A percentile compares a stretch with the other conserved stretches of the same genome.
phyloP scores from a whole-genome alignment of 2,329 filamentous ascomycete species.

The Venturia carpophila region DNA sequence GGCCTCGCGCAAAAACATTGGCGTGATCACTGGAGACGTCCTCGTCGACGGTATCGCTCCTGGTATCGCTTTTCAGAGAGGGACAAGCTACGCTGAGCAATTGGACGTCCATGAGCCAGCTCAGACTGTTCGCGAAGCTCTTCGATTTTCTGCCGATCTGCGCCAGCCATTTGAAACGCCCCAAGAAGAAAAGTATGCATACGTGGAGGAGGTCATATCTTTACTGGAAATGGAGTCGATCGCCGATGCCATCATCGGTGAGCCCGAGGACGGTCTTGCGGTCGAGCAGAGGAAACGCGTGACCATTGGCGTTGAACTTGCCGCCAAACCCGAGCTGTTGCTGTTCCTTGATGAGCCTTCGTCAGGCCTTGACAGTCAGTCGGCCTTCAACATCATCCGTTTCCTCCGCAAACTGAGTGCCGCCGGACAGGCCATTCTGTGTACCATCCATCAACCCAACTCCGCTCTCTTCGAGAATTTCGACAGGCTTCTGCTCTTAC shows the following conservation, averaged over 20 bases:
- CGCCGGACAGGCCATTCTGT: conserved; percentile 81
- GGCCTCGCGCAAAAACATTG: conserved; percentile 56
- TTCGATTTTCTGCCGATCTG: conserved; percentile 58
- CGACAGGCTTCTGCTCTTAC: conserved; percentile 69
- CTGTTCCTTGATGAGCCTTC: conserved; percentile 76
- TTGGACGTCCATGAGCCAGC: conserved; percentile 56
- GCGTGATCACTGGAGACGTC: conserved; percentile 55
- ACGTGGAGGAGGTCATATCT: conserved; percentile 59
- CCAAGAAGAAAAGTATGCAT: conserved; percentile 53
- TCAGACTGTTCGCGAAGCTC: conserved; percentile 56
- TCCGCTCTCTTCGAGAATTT: conserved; percentile 83
- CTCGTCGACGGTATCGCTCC: conserved; percentile 53
- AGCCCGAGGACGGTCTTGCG: conserved; percentile 51
- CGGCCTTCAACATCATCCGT: conserved; percentile 68
- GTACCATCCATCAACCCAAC: conserved; percentile 87
- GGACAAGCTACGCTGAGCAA: conserved; percentile 59
- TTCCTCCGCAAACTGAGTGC: conserved; percentile 68
- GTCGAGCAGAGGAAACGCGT: conserved; percentile 63
- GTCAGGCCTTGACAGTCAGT: conserved; percentile 63
- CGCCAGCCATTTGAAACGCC: conserved; percentile 53
- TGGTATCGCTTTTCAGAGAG: conserved; percentile 54
- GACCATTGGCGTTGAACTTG: conserved; percentile 54
- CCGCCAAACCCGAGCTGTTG: conserved; percentile 60
- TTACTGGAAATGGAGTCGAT: conserved; percentile 58
- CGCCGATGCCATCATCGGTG: conserved; percentile 58